A percentile compares a stretch with the other conserved stretches of the same genome.
Evolutionary conservation across 2,329 filamentous ascomycete species (phyloP).

Genomic region (Ambrosiella beaveri): DNA sequence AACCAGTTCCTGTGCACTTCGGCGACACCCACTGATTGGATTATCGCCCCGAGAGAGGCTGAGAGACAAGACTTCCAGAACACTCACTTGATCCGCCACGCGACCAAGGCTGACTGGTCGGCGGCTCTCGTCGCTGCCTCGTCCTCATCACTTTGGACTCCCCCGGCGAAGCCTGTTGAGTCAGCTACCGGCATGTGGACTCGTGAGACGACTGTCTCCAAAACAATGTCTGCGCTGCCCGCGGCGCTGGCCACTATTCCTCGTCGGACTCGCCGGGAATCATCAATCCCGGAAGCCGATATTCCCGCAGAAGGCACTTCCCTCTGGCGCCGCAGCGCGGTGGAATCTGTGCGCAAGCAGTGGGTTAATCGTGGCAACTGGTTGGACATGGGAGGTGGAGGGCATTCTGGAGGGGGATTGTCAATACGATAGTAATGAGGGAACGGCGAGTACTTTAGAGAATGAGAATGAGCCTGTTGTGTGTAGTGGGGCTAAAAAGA

Average conservation of each 20-base stretch:
- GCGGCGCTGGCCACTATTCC: not conserved
- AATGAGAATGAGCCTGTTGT: not conserved
- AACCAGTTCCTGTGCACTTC: slow-evolving; percentile 12
- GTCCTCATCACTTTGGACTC: slow-evolving; percentile 21
- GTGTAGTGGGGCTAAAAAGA: not conserved
- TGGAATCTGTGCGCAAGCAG: not conserved
- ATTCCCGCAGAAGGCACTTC: not conserved
- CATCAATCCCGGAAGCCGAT: not conserved
- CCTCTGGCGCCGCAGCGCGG: not conserved
- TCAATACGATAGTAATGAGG: not conserved
- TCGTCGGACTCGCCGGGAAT: not conserved
- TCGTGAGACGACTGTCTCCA: not conserved
- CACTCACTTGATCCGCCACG: slow-evolving; percentile 13
- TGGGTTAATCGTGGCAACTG: not conserved
- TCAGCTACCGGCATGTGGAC: slow-evolving; percentile 14
- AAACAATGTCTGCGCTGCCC: not conserved
- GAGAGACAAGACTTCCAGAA: slow-evolving; percentile 12
- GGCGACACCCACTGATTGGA: slow-evolving; percentile 20
- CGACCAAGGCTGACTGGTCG: slow-evolving; percentile 16
- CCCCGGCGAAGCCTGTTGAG: slow-evolving; percentile 22
- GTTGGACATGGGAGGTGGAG: not conserved
- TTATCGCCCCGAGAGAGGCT: slow-evolving; percentile 24
- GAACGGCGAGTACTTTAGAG: not conserved
- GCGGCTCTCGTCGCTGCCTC: slow-evolving; percentile 1
- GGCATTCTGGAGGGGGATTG: not conserved